phyloP scores from a whole-genome alignment of 352 stramenopile species.

The Pythium scleroteichum region DNA sequence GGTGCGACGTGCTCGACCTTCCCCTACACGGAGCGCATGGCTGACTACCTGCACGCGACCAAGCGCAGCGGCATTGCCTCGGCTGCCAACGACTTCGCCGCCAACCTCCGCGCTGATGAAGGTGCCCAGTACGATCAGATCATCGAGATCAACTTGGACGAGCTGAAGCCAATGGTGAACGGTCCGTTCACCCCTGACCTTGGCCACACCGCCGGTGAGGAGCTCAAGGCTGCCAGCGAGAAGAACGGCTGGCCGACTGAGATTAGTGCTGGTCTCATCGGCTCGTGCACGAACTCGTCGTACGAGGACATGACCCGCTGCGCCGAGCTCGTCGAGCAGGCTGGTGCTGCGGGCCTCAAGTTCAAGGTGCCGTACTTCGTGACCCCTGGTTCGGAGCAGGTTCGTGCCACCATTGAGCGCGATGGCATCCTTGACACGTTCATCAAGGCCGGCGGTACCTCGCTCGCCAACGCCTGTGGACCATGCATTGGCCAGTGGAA shows the following conservation, averaged over 20 bases:
- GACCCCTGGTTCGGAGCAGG: slow-evolving; percentile 92
- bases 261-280: slow-evolving; percentile 91
- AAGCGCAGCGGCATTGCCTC: slow-evolving; percentile 88
- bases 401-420: slow-evolving; percentile 90
- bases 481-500: slow-evolving; percentile 96
- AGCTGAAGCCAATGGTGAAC: slow-evolving; percentile 91
- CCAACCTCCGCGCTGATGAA: slow-evolving; percentile 88
- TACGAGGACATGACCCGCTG: slow-evolving; percentile 94
- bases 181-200: slow-evolving; percentile 93
- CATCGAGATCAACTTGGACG: slow-evolving; percentile 92
- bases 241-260: slow-evolving; percentile 91
- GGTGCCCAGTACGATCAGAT: slow-evolving; percentile 93
- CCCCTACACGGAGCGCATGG: slow-evolving; percentile 92
- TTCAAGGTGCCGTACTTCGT: slow-evolving; percentile 94
- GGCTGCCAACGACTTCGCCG: slow-evolving; percentile 83
- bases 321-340: slow-evolving; percentile 88
- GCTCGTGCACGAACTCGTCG: slow-evolving; percentile 94
- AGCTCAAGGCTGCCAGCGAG: slow-evolving; percentile 68
- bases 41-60: slow-evolving; percentile 90
- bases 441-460: slow-evolving; percentile 82
- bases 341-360: slow-evolving; percentile 78
- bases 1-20: slow-evolving; percentile 94
- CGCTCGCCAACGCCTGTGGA: slow-evolving; percentile 92
- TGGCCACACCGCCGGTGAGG: slow-evolving; percentile 73
- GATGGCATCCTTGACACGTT: slow-evolving; percentile 92